Base-by-base conservation (phyloP, 2,329 filamentous ascomycete species). In the Sclerotinia borealis region DNA sequence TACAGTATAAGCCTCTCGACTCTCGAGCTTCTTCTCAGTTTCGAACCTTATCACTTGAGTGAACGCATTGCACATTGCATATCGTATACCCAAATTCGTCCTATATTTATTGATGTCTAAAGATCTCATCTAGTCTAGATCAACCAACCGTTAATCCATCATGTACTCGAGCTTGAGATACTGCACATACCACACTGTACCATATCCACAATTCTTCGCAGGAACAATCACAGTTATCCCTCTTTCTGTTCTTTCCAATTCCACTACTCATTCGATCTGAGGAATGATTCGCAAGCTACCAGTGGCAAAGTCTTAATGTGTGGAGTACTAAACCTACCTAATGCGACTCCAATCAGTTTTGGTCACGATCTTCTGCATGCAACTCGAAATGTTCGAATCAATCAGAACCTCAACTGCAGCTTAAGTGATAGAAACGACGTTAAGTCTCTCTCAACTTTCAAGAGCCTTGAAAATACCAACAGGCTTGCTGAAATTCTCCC, bases 331-430 rank as follows among this genome's bases (percentile, higher is more conserved):
- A 31, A 54, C 29, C 19, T 51, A 51, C 29, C n/a, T 61, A 43
- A 51, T 52, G 59, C 48, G 37, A 27, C 49, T 55, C 37, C 37
- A 61, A 55, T 55, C 59, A 47, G 15, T 54, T 55, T 61, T 37
- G 36, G 59, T 55, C 59, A 61, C 59, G 49, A 61, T 55, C 36
- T 61, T 61, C 49, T 61, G 49, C 48, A 55, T 61, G 49, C 49
- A 55, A 52, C 31, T 61, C 19, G 25, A 37, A 15, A 61, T 61
- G 25, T 41, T 52, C 19, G 10, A 61, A 61, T 61, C 36, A 61
- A 34, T 31, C 34, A 22, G 31, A 22, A 41, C 27, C 15, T 41
- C 54, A 45, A 58, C 54, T 34, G 27, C 29, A 58, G 37, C n/a
- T 58, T 25, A 27, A 47, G 43, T 39, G 17, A 37, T 36, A n/a